Percentiles rank a stretch among this genome's conserved stretches.
Conservation (phyloP, 2,329 filamentous ascomycete genomes). For the Escovopsis sp. region DNA sequence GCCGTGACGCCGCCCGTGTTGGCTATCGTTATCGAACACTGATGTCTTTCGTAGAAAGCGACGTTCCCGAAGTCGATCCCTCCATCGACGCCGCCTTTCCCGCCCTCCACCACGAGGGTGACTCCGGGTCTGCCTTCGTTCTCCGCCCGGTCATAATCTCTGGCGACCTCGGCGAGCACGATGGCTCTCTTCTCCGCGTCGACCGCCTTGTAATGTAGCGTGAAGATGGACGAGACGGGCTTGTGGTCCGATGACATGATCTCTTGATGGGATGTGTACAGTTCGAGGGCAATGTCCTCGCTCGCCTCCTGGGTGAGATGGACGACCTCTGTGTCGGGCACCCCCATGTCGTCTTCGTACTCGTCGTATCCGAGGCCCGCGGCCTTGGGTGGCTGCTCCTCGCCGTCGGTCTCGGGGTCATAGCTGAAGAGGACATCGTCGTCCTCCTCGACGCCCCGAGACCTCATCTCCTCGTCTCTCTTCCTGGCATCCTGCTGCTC, state of each 20-base stretch:
- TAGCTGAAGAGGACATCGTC: constrained; percentile 88
- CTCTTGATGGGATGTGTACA: constrained; percentile 78
- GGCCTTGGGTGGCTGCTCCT: constrained; percentile 19
- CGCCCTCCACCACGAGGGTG: constrained; percentile 62
- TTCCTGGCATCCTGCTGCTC: constrained; percentile 53
- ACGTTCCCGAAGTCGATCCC: constrained; percentile 69
- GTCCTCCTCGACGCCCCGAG: constrained; percentile 58
- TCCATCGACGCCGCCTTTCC: constrained; percentile 26
- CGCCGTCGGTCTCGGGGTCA: constrained; percentile 62
- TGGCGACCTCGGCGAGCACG: constrained; percentile 72
- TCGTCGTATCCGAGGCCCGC: constrained; percentile 42
- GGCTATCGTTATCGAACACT: constrained; percentile 62
- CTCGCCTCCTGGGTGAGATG: constrained; percentile 41
- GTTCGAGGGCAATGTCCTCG: constrained; percentile 39
- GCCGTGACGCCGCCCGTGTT: constrained; percentile 80
- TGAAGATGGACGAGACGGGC: constrained; percentile 71
- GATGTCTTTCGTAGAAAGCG: constrained; percentile 49
- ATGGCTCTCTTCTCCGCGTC: constrained; percentile 71
- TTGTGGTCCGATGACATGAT: constrained; percentile 94
- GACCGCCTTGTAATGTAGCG: constrained; percentile 71
- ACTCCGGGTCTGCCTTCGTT: constrained; percentile 77
- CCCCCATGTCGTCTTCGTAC: constrained; percentile 33
- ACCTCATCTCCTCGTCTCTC: constrained; percentile 74
- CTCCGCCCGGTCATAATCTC: constrained; percentile 77
- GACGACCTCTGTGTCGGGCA: constrained; percentile 30